Evolutionary conservation across 192 early-diverging fungal genomes (phyloP).

Genomic region (Entrophospora sp.): DNA sequence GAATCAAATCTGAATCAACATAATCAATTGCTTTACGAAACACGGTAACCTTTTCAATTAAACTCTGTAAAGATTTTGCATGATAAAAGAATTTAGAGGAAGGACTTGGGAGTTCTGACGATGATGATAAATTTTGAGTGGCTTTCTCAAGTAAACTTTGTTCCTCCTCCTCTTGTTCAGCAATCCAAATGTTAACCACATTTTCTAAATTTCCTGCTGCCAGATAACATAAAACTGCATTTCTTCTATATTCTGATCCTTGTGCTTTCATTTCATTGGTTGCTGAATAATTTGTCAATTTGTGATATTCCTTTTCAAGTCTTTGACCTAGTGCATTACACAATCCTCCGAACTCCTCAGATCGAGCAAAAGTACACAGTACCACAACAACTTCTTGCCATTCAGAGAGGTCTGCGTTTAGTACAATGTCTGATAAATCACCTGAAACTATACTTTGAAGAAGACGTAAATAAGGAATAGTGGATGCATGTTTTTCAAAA

Average conservation of each 20-base stretch:
- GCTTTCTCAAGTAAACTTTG: conserved; percentile 15
- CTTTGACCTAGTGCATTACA: conserved; percentile 59
- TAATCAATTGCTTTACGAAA: conserved; percentile 90
- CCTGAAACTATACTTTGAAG: conserved; percentile 69
- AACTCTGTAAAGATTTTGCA: conserved; percentile 53
- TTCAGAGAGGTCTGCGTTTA: conserved; percentile 60
- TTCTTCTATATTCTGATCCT: conserved; percentile 29
- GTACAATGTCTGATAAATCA: conserved; percentile 72
- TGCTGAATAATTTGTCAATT: neutral
- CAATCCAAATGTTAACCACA: conserved; percentile 77
- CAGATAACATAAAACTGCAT: conserved; percentile 73
- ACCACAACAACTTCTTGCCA: conserved; percentile 91
- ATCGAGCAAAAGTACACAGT: conserved; percentile 83
- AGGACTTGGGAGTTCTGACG: too few relatives aligned
- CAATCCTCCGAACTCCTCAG: conserved; percentile 67
- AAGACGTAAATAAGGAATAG: conserved; percentile 72
- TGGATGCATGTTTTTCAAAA: conserved; percentile 64
- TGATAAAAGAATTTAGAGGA: conserved; percentile 40
- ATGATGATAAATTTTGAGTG: neutral
- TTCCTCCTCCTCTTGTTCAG: conserved; percentile 45
- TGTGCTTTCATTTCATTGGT: conserved; percentile 18
- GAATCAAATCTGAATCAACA: conserved; percentile 63
- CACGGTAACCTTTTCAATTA: conserved; percentile 88
- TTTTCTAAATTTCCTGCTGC: conserved; percentile 74
- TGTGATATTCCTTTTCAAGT: conserved; percentile 39